These are phyloP conservation scores for Trichodelitschia bisporula DNA, from an alignment of 495 filamentous ascomycete genomes.

Conservation along the genomic window DNA sequence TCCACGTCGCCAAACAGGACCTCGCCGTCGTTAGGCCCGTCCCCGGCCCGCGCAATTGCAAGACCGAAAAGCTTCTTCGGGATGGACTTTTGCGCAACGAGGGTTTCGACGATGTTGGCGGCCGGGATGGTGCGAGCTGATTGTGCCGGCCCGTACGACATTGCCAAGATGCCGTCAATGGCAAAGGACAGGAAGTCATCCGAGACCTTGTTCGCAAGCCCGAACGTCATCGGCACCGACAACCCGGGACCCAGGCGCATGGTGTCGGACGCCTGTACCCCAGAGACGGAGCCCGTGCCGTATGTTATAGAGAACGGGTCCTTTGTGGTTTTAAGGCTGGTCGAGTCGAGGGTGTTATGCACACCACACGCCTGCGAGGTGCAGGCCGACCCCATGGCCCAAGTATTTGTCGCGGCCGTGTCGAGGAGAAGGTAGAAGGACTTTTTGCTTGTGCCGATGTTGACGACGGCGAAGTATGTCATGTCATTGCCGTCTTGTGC, in stretches of 20 bases:
- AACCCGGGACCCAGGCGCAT: constrained; percentile 35
- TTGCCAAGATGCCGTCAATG: constrained; percentile 66
- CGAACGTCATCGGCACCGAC: constrained; percentile 35
- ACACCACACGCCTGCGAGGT: constrained; percentile 28
- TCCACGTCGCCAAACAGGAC: constrained; percentile 55
- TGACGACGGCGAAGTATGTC: constrained; percentile 49
- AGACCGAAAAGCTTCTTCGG: constrained; percentile 41
- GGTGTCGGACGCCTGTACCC: constrained; percentile 31
- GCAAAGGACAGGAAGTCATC: constrained; percentile 48
- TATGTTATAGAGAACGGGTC: constrained; percentile 36
- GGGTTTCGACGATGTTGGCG: constrained; percentile 35
- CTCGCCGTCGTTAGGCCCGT: constrained; percentile 37
- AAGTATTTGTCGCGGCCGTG: constrained; percentile 52
- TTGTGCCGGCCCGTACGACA: constrained; percentile 11
- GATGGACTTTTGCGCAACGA: constrained; percentile 31
- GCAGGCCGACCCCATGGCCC: constrained; percentile 51
- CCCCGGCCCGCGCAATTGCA: constrained; percentile 34
- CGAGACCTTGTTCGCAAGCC: constrained; percentile 37
- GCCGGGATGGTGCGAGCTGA: constrained; percentile 17
- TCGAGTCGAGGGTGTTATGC: constrained; percentile 33
- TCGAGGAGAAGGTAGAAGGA: constrained; percentile 53
- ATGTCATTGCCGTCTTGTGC: constrained; percentile 55
- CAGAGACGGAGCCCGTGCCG: constrained; percentile 44
- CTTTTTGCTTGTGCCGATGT: constrained; percentile 37
- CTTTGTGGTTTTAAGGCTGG: no score